Evolutionary conservation across 345 rosid genomes (phyloP), one percentile per base, ranked within the genome.

Genomic region (Euphorbia peplus): DNA sequence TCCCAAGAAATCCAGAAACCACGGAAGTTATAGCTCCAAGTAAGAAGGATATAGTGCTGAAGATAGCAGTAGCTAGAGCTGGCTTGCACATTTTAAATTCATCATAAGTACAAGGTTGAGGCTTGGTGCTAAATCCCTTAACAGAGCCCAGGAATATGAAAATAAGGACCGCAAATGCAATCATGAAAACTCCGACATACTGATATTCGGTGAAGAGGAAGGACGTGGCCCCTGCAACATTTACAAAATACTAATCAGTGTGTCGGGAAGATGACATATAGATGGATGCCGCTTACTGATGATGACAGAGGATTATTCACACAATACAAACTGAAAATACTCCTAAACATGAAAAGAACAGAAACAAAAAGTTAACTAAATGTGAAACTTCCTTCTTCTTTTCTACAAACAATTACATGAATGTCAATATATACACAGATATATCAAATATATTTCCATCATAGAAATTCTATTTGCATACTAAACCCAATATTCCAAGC

Each of bases 1-100:
- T 91, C 18, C 97, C 97, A 69, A 89, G 95, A 79, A 91, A 90
- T 57, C 97, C 97, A 73, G 97, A 90, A 42, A 90, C 75, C 50
- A 91, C 80, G 26, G 97, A 89, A 35, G 97, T 90, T 55, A 85
- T 25, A 15, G 84, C 95, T 30, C 97, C 97, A 14, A 90, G 92
- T 71, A 88, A 60, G 71, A 88, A 90, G 61, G 97, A 75, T 55
- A 87, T 11, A 15, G 95, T 90, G 80, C 97, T 88, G 79, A 91
- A 91, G 69, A 73, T 80, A 68, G 93, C 93, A 57, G 93, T 90
- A 63, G 90, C 97, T 46, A 90, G 85, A 47, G 97, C 95, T 59
- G 97, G 92, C 80, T 90, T 90, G 79, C 97, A 90, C 63, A 50
- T 70, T 75, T 77, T 90, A 52, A 68, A 58, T 5, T 35, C 29